These are phyloP conservation scores for Stentor roeselii DNA, from an alignment of 73 alveolate species.

Conservation along the genomic window DNA sequence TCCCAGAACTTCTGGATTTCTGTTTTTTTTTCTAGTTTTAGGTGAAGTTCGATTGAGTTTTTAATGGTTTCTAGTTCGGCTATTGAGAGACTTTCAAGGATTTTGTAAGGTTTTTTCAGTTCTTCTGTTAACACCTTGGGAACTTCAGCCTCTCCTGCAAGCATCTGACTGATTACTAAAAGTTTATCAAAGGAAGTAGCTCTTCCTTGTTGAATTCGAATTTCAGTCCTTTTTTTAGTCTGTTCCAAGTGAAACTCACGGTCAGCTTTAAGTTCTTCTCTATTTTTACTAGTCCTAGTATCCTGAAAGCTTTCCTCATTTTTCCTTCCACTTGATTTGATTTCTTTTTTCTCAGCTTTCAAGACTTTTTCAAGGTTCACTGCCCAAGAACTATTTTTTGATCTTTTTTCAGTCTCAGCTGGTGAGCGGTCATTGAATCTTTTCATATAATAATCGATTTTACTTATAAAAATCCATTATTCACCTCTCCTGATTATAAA, in stretches of 20 bases:
- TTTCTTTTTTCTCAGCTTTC: background rate
- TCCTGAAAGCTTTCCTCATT: background rate
- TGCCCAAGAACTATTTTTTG: no score
- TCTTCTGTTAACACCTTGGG: conserved; percentile 31
- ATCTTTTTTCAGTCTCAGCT: no score
- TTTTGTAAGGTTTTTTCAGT: background rate
- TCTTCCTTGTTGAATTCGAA: conserved; percentile 44
- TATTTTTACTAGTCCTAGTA: background rate
- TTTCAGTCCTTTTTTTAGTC: conserved; percentile 41
- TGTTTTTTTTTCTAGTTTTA: conserved; percentile 14
- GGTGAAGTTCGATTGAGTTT: background rate
- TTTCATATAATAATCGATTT: no score
- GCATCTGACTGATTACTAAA: conserved; percentile 35
- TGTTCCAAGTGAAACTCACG: conserved; percentile 43
- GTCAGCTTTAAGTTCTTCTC: conserved; percentile 42
- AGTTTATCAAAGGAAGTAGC: conserved; percentile 47
- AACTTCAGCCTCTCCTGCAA: conserved; percentile 40
- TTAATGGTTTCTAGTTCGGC: conserved; percentile 6
- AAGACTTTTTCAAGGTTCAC: no score
- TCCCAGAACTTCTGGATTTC: background rate
- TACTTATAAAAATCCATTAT: no score
- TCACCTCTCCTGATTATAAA: background rate
- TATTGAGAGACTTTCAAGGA: background rate
- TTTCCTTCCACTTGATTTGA: background rate
- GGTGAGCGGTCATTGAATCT: no score